A percentile compares a stretch with the other conserved stretches of the same genome.
phyloP scores from a whole-genome alignment of 495 filamentous ascomycete species.

The Penicillium desertorum region DNA sequence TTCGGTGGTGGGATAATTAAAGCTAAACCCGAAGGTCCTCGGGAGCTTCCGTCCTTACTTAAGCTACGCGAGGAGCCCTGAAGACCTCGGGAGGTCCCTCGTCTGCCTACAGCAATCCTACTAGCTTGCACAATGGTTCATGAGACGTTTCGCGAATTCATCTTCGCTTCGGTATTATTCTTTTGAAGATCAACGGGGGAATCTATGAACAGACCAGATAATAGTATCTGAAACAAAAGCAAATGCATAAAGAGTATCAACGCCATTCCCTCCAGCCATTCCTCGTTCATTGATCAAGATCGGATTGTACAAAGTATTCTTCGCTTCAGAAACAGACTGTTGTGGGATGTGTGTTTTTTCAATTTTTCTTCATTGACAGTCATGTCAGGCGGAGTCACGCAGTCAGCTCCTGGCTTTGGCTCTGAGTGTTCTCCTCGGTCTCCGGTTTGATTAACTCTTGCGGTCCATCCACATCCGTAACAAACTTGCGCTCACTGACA shows the following conservation, averaged over 20 bases:
- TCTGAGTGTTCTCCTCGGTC: slow-evolving; percentile 32
- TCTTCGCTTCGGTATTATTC: slow-evolving; percentile 14
- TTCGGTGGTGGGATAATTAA: slow-evolving; percentile 5
- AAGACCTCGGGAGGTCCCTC: neutral
- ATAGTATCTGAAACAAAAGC: slow-evolving; percentile 22
- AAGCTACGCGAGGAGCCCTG: slow-evolving; percentile 17
- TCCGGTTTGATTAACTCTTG: slow-evolving; percentile 83
- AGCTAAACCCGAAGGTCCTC: slow-evolving; percentile 9
- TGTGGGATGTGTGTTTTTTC: neutral
- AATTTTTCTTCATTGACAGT: slow-evolving; percentile 1
- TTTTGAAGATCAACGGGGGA: slow-evolving; percentile 19
- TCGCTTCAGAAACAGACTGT: slow-evolving; percentile 15
- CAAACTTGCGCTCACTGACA: slow-evolving; percentile 91
- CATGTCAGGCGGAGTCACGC: slow-evolving; percentile 35
- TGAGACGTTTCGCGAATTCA: neutral
- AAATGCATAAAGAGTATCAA: slow-evolving; percentile 36
- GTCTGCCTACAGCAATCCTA: neutral
- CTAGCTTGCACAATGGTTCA: neutral
- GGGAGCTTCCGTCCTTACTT: slow-evolving; percentile 17
- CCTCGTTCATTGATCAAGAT: slow-evolving; percentile 28
- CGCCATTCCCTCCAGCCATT: slow-evolving; percentile 35
- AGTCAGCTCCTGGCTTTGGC: slow-evolving; percentile 38
- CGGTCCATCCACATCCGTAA: slow-evolving; percentile 60
- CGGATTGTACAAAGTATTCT: slow-evolving; percentile 38
- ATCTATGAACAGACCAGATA: slow-evolving; percentile 31